Evolutionary conservation across 1,139 yeast genomes (phyloP).

Genomic region (Kodamaea sp.): DNA sequence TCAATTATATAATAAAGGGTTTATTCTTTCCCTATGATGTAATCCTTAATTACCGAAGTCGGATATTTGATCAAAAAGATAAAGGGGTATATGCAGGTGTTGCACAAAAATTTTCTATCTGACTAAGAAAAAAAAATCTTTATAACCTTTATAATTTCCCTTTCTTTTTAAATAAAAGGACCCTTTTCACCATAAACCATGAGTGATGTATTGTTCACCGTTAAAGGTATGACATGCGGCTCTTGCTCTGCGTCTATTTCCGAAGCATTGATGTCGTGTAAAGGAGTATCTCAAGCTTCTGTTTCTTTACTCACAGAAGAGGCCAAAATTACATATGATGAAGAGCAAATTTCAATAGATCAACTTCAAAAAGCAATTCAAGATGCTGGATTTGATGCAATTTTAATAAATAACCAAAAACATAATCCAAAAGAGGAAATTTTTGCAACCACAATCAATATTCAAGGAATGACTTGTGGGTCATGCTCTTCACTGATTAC

Average conservation of each 20-base stretch:
- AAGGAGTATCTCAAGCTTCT: conserved; percentile 32
- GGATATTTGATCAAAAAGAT: neutral
- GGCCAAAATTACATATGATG: conserved; percentile 26
- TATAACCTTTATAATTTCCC: too few relatives aligned
- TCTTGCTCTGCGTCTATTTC: conserved; percentile 41
- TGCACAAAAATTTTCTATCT: too few relatives aligned
- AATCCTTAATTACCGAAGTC: too few relatives aligned
- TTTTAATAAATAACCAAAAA: neutral
- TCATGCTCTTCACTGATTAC: conserved; percentile 71
- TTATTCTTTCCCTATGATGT: too few relatives aligned
- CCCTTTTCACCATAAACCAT: neutral
- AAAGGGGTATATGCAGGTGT: neutral
- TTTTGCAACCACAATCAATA: conserved; percentile 7
- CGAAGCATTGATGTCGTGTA: conserved; percentile 20
- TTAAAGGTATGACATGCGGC: conserved; percentile 39
- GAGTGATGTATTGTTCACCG: conserved; percentile 6
- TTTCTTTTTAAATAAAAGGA: too few relatives aligned
- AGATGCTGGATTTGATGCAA: conserved; percentile 41
- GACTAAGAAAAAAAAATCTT: too few relatives aligned
- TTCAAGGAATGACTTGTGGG: conserved; percentile 86
- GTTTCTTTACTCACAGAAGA: conserved; percentile 37
- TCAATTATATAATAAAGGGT: too few relatives aligned
- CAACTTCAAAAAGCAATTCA: conserved; percentile 26
- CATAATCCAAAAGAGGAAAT: neutral
- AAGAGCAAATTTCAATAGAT: conserved; percentile 8